Evolutionary conservation across 164 flowering plant genomes (phyloP).

Genomic region (Tetracentron sinense): DNA sequence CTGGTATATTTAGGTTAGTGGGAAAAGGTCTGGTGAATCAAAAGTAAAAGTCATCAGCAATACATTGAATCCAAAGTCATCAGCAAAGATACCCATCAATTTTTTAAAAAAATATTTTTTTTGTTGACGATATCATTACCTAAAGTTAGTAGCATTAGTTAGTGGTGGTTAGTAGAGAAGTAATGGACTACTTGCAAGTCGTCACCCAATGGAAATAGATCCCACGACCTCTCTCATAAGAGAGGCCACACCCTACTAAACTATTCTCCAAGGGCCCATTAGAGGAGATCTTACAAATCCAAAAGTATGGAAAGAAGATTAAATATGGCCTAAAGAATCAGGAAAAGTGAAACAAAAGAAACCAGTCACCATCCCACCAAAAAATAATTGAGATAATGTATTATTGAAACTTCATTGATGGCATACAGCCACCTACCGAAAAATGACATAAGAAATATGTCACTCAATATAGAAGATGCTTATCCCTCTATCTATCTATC

Average conservation of each 20-base stretch:
- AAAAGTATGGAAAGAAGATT: conserved; percentile 41
- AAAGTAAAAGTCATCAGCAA: conserved; percentile 28
- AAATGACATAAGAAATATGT: conserved; percentile 35
- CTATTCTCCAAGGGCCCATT: conserved; percentile 43
- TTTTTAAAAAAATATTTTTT: no score
- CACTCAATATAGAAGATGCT: conserved; percentile 7
- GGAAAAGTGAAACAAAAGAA: conserved; percentile 46
- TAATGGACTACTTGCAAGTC: no score
- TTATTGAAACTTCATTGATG: conserved; percentile 15
- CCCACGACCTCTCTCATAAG: no score
- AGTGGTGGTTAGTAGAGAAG: no score
- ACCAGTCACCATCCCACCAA: conserved; percentile 51
- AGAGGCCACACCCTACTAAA: no score
- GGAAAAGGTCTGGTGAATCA: conserved; percentile 65
- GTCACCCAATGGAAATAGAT: no score
- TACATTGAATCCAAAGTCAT: neutral
- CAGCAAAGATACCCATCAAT: conserved; percentile 44
- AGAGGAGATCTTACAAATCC: conserved; percentile 41
- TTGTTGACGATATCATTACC: no score
- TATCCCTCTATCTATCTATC: neutral
- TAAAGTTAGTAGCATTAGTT: no score
- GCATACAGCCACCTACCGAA: conserved; percentile 9
- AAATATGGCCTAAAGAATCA: conserved; percentile 59
- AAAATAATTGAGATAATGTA: conserved; percentile 27
- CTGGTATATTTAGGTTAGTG: conserved; percentile 27